Evolutionary conservation across 352 stramenopile genomes (phyloP), one percentile per base, ranked within the genome.

Genomic region (Thalassiosira mediterranea): DNA sequence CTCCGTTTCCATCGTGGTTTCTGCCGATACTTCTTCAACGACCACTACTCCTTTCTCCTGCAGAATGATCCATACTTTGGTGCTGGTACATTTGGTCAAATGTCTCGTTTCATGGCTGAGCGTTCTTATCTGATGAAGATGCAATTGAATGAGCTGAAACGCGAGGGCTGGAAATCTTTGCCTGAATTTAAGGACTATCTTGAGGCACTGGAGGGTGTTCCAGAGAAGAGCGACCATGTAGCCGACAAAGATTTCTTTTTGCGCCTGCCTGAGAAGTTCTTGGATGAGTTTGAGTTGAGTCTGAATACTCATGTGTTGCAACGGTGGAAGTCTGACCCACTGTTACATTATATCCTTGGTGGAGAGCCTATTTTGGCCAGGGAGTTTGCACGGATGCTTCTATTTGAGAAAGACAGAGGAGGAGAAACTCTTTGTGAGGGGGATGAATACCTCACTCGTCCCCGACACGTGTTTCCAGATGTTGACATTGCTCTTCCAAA

Each of bases 61-160:
- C 17, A 56, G 26, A 47, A 63, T 31, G 58, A 76, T 61, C 67
- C 66, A 15, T 13, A 49, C 8, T 51, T 76, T 38, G 67, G 56
- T n/a, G 10, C 29, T 0, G 37, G 37, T 31, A 58, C 28, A 4
- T 71, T 48, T 21, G 61, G 61, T 2, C 57, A 73, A 11, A 19
- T 59, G 1, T 2, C 64, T 23, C 37, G 53, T 11, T 25, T 65
- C n/a, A 19, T 38, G 19, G 34, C 29, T 21, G 64, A 65, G 23
- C 34, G 49, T 26, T 37, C 25, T 8, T 56, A 11, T 49, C 25
- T 64, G 23, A 73, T 73, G 38, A 31, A 73, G 8, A 19, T 34
- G 8, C 23, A 59, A n/a, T 26, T 73, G 4, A 11, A 11, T 13
- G 26, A 51, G n/a, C 13, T 73, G 15, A 34, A 52, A 10, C 32